Conservation (phyloP, 805 yeast genomes). For the Nakazawaea anatomiae region DNA sequence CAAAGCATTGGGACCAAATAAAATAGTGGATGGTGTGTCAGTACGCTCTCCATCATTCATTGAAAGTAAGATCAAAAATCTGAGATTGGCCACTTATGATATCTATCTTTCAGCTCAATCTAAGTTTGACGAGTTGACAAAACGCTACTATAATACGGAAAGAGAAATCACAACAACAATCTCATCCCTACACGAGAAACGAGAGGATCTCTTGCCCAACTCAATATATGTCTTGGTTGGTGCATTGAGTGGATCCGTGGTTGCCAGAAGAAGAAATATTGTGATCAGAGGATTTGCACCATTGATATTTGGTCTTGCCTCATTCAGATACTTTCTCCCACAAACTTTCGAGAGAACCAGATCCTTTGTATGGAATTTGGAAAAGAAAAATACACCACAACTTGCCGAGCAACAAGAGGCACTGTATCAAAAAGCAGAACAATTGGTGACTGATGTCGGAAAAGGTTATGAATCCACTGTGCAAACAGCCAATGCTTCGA, state of each 20-base stretch:
- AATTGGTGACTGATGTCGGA: conserved; percentile 38
- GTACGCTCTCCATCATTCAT: conserved; percentile 46
- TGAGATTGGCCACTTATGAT: conserved; percentile 37
- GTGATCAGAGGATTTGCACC: conserved; percentile 54
- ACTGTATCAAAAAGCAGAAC: conserved; percentile 39
- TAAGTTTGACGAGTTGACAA: conserved; percentile 40
- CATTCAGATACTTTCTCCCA: conserved; percentile 71
- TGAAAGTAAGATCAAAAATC: conserved; percentile 39
- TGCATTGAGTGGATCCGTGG: conserved; percentile 63
- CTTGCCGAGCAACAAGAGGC: conserved; percentile 57
- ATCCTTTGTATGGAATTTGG: conserved; percentile 52
- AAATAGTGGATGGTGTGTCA: conserved; percentile 48
- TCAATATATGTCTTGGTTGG: conserved; percentile 64
- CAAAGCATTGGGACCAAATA: conserved; percentile 39
- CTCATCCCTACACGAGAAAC: conserved; percentile 53
- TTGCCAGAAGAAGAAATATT: conserved; percentile 62
- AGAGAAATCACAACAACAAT: conserved; percentile 57
- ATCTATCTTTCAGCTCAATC: conserved; percentile 28
- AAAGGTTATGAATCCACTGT: conserved; percentile 32
- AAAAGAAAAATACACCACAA: conserved; percentile 53
- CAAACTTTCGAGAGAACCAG: conserved; percentile 60
- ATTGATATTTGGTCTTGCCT: conserved; percentile 48
- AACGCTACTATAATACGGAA: conserved; percentile 52
- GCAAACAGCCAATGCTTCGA: conserved; percentile 17
- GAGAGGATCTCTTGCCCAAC: conserved; percentile 70